Evolutionary conservation across 305 asterid species (phyloP).

Genomic region (Salvia sclarea): DNA sequence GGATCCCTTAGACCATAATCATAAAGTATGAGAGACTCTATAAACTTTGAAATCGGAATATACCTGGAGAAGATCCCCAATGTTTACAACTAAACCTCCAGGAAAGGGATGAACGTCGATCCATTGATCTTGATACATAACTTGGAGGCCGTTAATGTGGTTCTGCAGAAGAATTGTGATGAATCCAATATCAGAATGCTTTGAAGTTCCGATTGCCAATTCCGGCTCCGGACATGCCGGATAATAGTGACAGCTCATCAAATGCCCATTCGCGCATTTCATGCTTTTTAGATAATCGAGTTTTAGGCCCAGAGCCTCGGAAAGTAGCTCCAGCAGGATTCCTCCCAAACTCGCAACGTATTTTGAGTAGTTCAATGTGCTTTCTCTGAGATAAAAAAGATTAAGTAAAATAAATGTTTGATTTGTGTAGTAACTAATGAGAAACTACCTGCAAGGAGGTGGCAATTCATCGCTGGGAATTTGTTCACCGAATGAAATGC

Average conservation of each 20-base stretch:
- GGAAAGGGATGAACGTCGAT: conserved; percentile 27
- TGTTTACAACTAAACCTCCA: conserved; percentile 37
- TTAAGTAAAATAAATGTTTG: too few relatives aligned
- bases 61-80: conserved; percentile 39
- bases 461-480: conserved; percentile 36
- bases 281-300: conserved; percentile 21
- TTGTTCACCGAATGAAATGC: conserved; percentile 13
- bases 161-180: conserved; percentile 42
- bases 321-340: conserved; percentile 22
- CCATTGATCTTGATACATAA: conserved; percentile 36
- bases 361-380: conserved; percentile 1
- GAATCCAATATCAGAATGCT: conserved; percentile 42
- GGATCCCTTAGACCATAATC: too few relatives aligned
- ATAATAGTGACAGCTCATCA: conserved; percentile 34
- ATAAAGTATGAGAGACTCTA: too few relatives aligned
- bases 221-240: conserved; percentile 48
- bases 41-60: not conserved
- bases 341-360: not conserved
- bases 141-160: conserved; percentile 32
- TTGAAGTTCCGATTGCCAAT: conserved; percentile 29
- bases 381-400: not conserved
- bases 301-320: conserved; percentile 32
- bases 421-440: too few relatives aligned
- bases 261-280: conserved; percentile 23
- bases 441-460: conserved; percentile 39